Conservation (phyloP, 192 early-diverging fungal genomes). For the Entomortierella parvispora region DNA sequence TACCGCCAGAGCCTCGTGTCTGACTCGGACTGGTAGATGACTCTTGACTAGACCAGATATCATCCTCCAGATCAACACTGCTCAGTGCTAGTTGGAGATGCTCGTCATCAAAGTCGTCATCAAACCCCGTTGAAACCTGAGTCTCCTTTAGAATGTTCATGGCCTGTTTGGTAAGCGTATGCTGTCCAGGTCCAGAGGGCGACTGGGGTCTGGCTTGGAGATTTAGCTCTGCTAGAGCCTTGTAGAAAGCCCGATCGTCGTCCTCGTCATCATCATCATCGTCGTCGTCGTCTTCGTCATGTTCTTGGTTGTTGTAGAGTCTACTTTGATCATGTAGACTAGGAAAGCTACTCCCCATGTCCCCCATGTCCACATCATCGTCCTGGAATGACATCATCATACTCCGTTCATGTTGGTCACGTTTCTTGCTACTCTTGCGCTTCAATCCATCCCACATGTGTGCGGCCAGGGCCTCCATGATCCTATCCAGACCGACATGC, state of each 20-base stretch:
- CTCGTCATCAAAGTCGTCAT: conserved; percentile 33
- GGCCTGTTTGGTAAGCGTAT: not conserved
- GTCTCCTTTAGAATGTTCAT: not conserved
- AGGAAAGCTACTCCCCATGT: too few relatives aligned
- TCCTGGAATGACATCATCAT: conserved; percentile 52
- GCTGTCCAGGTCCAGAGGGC: conserved; percentile 3
- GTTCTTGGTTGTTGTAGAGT: not conserved
- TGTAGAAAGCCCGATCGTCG: conserved; percentile 36
- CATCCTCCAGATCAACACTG: conserved; percentile 13
- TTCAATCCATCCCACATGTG: conserved; percentile 75
- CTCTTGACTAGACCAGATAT: conserved; percentile 41
- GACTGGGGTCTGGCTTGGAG: conserved; percentile 20
- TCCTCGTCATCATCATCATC: conserved; percentile 40
- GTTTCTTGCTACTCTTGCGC: conserved; percentile 50
- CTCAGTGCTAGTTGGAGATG: not conserved
- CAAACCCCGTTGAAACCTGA: conserved; percentile 4
- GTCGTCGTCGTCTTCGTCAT: conserved; percentile 28
- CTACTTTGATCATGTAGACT: conserved; percentile 3
- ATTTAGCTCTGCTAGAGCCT: conserved; percentile 32
- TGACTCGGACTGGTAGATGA: not conserved
- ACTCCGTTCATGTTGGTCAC: conserved; percentile 40
- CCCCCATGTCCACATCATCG: conserved; percentile 45
- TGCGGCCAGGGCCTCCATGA: conserved; percentile 69
- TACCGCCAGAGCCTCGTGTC: not conserved
- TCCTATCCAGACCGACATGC: conserved; percentile 61